These are phyloP conservation scores for Hansenula sp. DNA, from an alignment of 1,139 yeast species.

Conservation along the genomic window DNA sequence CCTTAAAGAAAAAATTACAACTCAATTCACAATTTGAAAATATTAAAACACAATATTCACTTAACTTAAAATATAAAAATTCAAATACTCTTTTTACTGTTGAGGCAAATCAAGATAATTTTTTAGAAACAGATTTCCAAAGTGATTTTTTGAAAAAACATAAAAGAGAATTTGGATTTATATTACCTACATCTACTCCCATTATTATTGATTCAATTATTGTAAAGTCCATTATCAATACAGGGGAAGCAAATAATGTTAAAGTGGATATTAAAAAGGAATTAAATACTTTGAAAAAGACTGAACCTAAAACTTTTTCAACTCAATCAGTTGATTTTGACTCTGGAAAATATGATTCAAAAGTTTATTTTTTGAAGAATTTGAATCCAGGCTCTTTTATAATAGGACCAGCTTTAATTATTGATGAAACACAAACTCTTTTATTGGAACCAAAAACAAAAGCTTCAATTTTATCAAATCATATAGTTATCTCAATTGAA, in stretches of 20 bases:
- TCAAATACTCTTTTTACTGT: conserved; percentile 30
- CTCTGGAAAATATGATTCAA: conserved; percentile 34
- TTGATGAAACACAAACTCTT: conserved; percentile 47
- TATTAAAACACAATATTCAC: no score
- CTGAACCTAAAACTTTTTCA: no score
- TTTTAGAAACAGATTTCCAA: conserved; percentile 32
- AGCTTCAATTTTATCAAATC: conserved; percentile 46
- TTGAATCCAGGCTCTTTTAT: conserved; percentile 32
- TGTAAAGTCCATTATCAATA: conserved; percentile 58
- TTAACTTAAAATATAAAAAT: no score
- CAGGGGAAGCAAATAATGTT: conserved; percentile 18
- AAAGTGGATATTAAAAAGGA: no score
- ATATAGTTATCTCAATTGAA: conserved; percentile 40
- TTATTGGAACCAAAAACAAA: conserved; percentile 40
- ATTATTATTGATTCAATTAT: conserved; percentile 81
- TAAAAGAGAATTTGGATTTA: conserved; percentile 66
- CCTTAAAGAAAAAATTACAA: no score
- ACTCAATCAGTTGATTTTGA: conserved; percentile 17
- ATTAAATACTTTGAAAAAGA: no score
- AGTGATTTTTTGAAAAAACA: conserved; percentile 46
- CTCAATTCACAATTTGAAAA: no score
- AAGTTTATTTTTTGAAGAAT: conserved; percentile 32
- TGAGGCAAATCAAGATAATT: conserved; percentile 64
- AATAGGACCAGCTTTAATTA: conserved; percentile 43
- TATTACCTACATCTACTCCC: conserved; percentile 52